phyloP scores from a whole-genome alignment of 2,329 filamentous ascomycete genomes.

The Achaetomium macrosporum region DNA sequence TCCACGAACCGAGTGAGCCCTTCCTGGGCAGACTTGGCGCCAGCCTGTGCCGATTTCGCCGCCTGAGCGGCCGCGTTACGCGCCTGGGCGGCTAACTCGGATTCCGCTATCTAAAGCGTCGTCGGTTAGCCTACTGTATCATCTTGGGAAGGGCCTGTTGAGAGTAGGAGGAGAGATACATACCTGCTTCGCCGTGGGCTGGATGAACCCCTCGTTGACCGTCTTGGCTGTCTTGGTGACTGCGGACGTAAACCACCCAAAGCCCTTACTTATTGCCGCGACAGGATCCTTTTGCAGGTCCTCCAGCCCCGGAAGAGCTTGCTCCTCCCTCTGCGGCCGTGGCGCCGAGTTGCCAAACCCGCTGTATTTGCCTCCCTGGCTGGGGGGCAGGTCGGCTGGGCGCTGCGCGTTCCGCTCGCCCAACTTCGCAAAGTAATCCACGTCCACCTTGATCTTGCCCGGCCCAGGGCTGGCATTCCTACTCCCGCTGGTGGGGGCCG shows the following conservation, averaged over 20 bases:
- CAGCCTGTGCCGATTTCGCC: slow-evolving; percentile 57
- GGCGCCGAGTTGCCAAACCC: slow-evolving; percentile 80
- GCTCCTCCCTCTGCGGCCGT: slow-evolving; percentile 38
- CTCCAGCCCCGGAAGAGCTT: slow-evolving; percentile 61
- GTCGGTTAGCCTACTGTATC: background rate
- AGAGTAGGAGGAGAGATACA: slow-evolving; percentile 22
- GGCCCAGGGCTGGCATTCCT: slow-evolving; percentile 29
- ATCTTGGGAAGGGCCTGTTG: background rate
- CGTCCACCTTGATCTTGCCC: slow-evolving; percentile 61
- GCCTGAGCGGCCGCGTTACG: slow-evolving; percentile 58
- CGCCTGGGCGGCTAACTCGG: slow-evolving; percentile 66
- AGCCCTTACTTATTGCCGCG: slow-evolving; percentile 81
- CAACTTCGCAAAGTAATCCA: slow-evolving; percentile 83
- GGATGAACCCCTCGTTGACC: slow-evolving; percentile 85
- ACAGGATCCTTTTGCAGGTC: slow-evolving; percentile 90
- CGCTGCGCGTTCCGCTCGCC: slow-evolving; percentile 76
- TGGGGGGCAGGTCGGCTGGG: slow-evolving; percentile 70
- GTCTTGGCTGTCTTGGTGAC: slow-evolving; percentile 87
- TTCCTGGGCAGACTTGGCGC: slow-evolving; percentile 58
- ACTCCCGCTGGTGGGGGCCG: slow-evolving; percentile 20
- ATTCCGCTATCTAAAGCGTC: slow-evolving; percentile 62
- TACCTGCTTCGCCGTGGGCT: slow-evolving; percentile 86
- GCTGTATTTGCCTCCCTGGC: slow-evolving; percentile 83
- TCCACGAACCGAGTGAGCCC: slow-evolving; percentile 85
- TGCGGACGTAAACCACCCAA: slow-evolving; percentile 87